Percentiles rank a stretch among this genome's conserved stretches.
phyloP scores from a whole-genome alignment of 306 rosid species.

The Adenanthera pavonina region DNA sequence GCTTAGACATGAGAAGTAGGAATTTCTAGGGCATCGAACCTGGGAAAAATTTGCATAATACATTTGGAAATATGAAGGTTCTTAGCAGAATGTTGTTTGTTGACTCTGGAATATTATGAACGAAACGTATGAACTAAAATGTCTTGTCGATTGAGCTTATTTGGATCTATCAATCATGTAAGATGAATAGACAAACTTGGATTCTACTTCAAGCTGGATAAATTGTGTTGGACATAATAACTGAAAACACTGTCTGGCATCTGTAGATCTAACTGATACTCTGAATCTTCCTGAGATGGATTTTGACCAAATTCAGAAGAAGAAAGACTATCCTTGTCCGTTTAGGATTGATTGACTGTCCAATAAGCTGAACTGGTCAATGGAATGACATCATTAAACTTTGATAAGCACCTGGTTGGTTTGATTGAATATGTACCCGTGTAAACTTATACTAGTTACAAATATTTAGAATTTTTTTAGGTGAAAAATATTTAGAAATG shows the following conservation, averaged over 20 bases:
- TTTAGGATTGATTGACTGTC: slow-evolving; percentile 26
- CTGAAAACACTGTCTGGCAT: not conserved
- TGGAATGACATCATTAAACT: slow-evolving; percentile 1
- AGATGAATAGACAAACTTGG: not conserved
- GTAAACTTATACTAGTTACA: not conserved
- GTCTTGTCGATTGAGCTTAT: not conserved
- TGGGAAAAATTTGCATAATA: slow-evolving; percentile 18
- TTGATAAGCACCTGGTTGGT: not conserved
- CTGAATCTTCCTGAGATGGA: not conserved
- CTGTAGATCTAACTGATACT: slow-evolving; percentile 17
- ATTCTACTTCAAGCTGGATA: not conserved
- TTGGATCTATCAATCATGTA: not conserved
- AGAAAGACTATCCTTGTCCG: slow-evolving; percentile 5
- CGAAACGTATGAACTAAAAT: not conserved
- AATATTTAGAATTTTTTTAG: not conserved
- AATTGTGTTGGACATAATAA: slow-evolving; percentile 2
- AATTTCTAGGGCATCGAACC: slow-evolving; percentile 21
- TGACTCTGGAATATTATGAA: not conserved
- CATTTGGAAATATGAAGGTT: not conserved
- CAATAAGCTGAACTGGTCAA: slow-evolving; percentile 1
- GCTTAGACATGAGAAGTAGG: slow-evolving; percentile 9
- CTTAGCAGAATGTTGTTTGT: not conserved
- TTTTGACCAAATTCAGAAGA: slow-evolving; percentile 13
- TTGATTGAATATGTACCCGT: not conserved
- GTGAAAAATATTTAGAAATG: not conserved